A percentile compares a stretch with the other conserved stretches of the same genome.
phyloP scores from a whole-genome alignment of 768 basidiomycete species.

The Mycena galericulata region DNA sequence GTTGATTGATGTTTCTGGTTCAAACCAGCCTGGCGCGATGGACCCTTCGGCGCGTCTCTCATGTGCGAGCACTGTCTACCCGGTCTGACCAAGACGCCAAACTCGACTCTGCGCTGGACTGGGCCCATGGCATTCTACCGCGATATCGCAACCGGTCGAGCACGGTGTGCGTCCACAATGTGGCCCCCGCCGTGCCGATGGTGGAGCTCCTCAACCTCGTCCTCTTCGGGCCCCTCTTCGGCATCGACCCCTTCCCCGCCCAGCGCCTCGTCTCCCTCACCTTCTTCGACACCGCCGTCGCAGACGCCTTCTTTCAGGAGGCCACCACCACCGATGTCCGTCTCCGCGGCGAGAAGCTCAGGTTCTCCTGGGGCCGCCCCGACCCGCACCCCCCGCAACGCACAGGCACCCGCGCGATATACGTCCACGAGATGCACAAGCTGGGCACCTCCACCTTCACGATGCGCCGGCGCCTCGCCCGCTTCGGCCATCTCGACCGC shows the following conservation, averaged over 20 bases:
- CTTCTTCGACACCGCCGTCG: conserved; percentile 11
- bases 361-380: conserved; percentile 14
- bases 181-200: not conserved
- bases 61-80: not conserved
- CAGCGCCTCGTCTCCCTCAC: conserved; percentile 13
- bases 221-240: conserved; percentile 12
- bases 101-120: not conserved
- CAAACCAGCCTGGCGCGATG: not conserved
- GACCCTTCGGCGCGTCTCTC: not conserved
- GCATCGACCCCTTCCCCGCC: not conserved
- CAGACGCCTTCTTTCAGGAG: conserved; percentile 20
- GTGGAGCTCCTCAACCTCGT: conserved; percentile 13
- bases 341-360: conserved; percentile 1
- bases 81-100: not conserved
- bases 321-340: conserved; percentile 8
- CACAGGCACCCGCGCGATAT: conserved; percentile 17
- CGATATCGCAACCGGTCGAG: not conserved
- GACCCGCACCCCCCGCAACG: not conserved
- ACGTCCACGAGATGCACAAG: conserved; percentile 3
- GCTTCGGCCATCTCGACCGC: conserved; percentile 13
- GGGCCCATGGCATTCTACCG: conserved; percentile 32
- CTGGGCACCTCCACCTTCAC: conserved; percentile 6
- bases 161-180: conserved; percentile 5
- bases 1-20: too few species aligned
- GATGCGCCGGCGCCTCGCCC: not conserved